These are phyloP conservation scores for Gnomoniopsis smithogilvyi DNA, from an alignment of 2,329 filamentous ascomycete genomes.

Conservation along the genomic window DNA sequence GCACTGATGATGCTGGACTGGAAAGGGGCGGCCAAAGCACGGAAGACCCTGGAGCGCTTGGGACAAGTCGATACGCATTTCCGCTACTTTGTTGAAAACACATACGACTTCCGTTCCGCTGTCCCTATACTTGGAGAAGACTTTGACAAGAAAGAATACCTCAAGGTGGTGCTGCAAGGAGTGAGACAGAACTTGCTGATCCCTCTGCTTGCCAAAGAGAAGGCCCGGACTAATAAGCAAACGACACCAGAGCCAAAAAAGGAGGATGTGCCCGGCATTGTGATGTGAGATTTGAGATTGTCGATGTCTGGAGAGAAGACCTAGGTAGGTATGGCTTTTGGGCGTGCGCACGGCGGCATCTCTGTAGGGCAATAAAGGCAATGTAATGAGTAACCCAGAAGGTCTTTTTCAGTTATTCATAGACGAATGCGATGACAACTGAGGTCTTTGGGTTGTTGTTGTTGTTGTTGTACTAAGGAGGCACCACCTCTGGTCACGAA, in stretches of 20 bases:
- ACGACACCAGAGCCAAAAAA: not conserved
- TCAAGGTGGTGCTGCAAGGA: slow-evolving; percentile 6
- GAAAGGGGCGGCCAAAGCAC: slow-evolving; percentile 11
- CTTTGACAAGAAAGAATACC: slow-evolving; percentile 8
- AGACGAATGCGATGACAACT: not conserved
- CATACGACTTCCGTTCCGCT: slow-evolving; percentile 14
- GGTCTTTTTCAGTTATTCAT: not conserved
- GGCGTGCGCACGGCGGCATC: not conserved
- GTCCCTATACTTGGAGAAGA: not conserved
- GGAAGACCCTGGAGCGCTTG: slow-evolving; percentile 8
- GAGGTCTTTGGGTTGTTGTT: not conserved
- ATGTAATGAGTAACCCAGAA: not conserved
- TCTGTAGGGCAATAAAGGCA: not conserved
- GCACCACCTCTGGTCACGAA: too few relatives aligned
- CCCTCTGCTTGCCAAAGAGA: slow-evolving; percentile 11
- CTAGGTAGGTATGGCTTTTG: not conserved
- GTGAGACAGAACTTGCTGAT: slow-evolving; percentile 12
- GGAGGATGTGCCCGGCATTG: not conserved
- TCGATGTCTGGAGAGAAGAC: not conserved
- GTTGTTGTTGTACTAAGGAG: too few relatives aligned
- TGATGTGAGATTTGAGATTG: not conserved
- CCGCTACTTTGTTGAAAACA: slow-evolving; percentile 15
- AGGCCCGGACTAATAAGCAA: not conserved
- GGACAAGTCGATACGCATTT: slow-evolving; percentile 14
- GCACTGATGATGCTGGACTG: slow-evolving; percentile 13